Base-by-base conservation (phyloP, 768 basidiomycete genomes). In the Clavaria fumosa region DNA sequence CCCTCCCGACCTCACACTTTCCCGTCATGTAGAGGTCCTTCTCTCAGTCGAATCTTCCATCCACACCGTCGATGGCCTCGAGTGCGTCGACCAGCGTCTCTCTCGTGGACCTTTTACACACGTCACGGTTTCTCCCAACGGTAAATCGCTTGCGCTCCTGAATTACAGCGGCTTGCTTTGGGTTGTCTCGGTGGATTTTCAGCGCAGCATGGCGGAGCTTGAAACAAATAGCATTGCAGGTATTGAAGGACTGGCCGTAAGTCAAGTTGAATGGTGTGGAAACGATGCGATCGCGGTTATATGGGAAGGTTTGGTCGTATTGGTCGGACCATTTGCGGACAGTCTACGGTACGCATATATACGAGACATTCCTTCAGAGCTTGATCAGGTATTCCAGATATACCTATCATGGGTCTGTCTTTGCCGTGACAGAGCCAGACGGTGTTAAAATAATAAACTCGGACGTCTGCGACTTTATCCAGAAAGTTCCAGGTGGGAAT, bases 171-270 rank as follows among this genome's bases (percentile, higher is more conserved):
- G 78, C 4, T 60, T 70, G 4, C 70, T 96, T 20, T 88, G 84
- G 81, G 91, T 96, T 23, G 85, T 96, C n/a, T 93, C 91, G 9
- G 71, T 78, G 9, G 88, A 96, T 55, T 96, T 97, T 51, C 78
- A 84, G 45, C 70, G 85, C 28, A 83, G 70, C 48, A 67, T 93
- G 47, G 83, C 86, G 3, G 91, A 95, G 51, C 89, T 85, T 46
- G 75, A 89, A 40, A 81, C 82, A 2, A 63, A 54, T 5, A 63
- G 60, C 19, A 66, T 70, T 21, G 50, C 60, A 42, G 71, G 64
- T 4, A 70, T 67, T 0, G 65, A 73, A 14, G 79, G 76, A 2
- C n/a, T n/a, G n/a, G 54, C 63, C 3, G 66, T 84, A 2, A 63
- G 64, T 23, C 78, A 80, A 45, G 76, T 89, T 0, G 82, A 81